Evolutionary conservation across 371 early-diverging fungal species (phyloP).

Genomic region (Phascolomyces articulosus): DNA sequence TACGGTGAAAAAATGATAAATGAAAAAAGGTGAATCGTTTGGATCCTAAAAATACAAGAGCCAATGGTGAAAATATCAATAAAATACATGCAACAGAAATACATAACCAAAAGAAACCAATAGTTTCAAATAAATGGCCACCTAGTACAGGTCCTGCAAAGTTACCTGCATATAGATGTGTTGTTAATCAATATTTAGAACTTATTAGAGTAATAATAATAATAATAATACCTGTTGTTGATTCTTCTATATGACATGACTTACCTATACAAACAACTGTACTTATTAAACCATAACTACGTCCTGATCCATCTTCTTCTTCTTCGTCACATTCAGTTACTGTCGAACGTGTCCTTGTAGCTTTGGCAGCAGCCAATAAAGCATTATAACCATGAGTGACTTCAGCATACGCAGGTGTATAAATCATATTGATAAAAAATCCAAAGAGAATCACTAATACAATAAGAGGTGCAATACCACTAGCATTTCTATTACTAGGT

Average conservation of each 20-base stretch:
- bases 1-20: no score
- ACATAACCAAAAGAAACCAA: conserved; percentile 46
- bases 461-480: neutral
- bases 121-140: conserved; percentile 32
- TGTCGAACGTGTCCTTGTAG: no score
- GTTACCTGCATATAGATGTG: conserved; percentile 18
- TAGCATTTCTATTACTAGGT: neutral
- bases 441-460: conserved; percentile 39
- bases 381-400: conserved; percentile 45
- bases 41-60: conserved; percentile 5
- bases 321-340: conserved; percentile 28
- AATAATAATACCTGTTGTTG: conserved; percentile 21
- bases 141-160: conserved; percentile 42
- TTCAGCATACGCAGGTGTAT: conserved; percentile 51
- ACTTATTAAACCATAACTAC: no score
- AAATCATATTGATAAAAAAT: conserved; percentile 37
- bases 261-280: no score
- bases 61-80: conserved; percentile 27
- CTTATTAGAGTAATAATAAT: no score
- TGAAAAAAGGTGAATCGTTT: no score
- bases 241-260: no score
- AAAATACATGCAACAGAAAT: conserved; percentile 37
- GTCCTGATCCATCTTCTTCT: no score
- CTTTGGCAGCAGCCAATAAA: conserved; percentile 1
- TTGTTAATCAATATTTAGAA: neutral